Base-by-base conservation (phyloP, 2,329 filamentous ascomycete genomes). In the Epichloe sylvatica region DNA sequence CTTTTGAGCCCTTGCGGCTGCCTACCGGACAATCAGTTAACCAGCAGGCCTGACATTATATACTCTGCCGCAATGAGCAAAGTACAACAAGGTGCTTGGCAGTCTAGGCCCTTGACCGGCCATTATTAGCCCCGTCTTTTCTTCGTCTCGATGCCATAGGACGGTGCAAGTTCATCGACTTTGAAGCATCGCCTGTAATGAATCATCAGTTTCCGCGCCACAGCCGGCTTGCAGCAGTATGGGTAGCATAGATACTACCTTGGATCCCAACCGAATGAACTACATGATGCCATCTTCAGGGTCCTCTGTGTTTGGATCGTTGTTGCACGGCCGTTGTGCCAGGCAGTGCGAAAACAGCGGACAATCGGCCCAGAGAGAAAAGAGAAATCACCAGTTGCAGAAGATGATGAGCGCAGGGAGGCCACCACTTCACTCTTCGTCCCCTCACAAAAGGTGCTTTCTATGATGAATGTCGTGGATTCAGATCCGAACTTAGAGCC, bases 11-110 rank as follows among this genome's bases (percentile, higher is more conserved):
- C 17, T 36, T 19, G 17, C 8, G 46, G 30, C 33, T n/a, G 30
- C 42, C 30, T 7, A 47, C 3, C 19, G 39, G 46, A 41, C 13
- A 41, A 17, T 25, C n/a, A 19, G 13, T 12, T 21, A 19, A 13
- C 38, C 30, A 25, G 46, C 17, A 41, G 30, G 38, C 30, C n/a
- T 47, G 46, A 23, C 30, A 42, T 47, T 47, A 47, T 47, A 47
- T 47, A 47, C 38, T 33, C 13, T 41, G 34, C n/a, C 15, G 13
- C 21, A 15, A 39, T 23, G 35, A 5, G 5, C 6, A 5, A 9
- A 33, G 7, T 15, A 13, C 36, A n/a, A 13, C 8, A 3, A n/a
- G 30, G 5, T 39, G 25, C 23, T 46, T 46, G 37, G 36, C 40
- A 19, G 6, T 23, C 23, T 23, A 7, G 23, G 23, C 1, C 23